Evolutionary conservation across 257 asterid species (phyloP), one percentile per base, ranked within the genome.

Genomic region (Striga asiatica): DNA sequence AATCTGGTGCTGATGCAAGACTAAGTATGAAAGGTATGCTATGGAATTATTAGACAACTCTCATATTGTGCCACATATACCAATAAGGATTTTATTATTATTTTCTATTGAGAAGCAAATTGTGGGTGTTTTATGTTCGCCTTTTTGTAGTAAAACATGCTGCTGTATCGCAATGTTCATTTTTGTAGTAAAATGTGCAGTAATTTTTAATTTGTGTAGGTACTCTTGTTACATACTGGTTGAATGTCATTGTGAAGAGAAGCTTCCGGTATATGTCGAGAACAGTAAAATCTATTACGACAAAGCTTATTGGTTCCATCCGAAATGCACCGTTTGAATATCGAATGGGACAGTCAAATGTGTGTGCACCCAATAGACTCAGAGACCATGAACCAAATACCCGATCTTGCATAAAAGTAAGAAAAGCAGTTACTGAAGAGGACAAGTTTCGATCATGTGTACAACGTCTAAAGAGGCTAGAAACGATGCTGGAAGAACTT

Each of bases 401-500:
- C 52, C 58, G 16, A 20, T 63, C 69, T 31, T 51, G 68, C 17
- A 63, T 58, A 38, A 41, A 31, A 63, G 64, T 58, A 21, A n/a
- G n/a, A n/a, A 73, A 49, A 65, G 64, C 75, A 25, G 55, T 60
- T 56, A 47, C 46, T 49, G 69, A 56, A 61, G 79, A 72, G 57
- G 70, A 76, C 45, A 71, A 32, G 73, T 70, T 74, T 48, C 71
- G 57, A 46, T 87, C 92, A 27, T 88, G 94, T 66, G 71, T 76
- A 65, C 69, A 78, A 62, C 94, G 95, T 38, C 92, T 91, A 54
- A 77, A 81, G 72, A 78, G 76, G 65, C 82, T 91, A 21, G 98
- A 91, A 75, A 72, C 72, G 35, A 24, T 78, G 58, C 63, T 91
- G 74, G 96, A 86, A 75, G 84, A 86, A 61, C 70, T 91, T 18